Evolutionary conservation across 2,329 filamentous ascomycete species (phyloP).

Genomic region (Fusarium heterosporum): DNA sequence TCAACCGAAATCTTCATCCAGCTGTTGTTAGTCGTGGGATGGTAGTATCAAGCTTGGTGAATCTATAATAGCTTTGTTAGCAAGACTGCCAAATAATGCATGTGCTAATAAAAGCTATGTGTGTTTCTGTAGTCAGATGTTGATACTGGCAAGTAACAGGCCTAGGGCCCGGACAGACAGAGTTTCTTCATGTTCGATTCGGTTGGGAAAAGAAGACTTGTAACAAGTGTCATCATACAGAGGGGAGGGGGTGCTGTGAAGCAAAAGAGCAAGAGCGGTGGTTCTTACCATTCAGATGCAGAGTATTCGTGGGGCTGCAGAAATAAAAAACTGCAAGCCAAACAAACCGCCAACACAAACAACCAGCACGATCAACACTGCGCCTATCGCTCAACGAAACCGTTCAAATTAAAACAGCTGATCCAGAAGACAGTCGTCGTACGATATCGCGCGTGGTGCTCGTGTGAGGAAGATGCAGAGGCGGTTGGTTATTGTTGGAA

Average conservation of each 20-base stretch:
- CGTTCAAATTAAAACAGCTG: slow-evolving; percentile 36
- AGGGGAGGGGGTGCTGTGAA: slow-evolving; percentile 33
- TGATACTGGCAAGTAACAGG: slow-evolving; percentile 95
- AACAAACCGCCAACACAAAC: slow-evolving; percentile 17
- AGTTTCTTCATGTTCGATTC: slow-evolving; percentile 89
- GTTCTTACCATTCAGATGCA: slow-evolving; percentile 44
- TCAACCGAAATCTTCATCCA: background rate
- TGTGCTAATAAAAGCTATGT: slow-evolving; percentile 11
- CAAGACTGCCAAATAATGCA: slow-evolving; percentile 22
- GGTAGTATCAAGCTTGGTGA: slow-evolving; percentile 9
- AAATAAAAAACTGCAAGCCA: slow-evolving; percentile 17
- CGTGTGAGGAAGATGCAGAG: slow-evolving; percentile 10
- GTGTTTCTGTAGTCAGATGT: slow-evolving; percentile 71
- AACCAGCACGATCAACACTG: slow-evolving; percentile 4
- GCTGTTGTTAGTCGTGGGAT: slow-evolving; percentile 20
- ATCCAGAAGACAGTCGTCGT: slow-evolving; percentile 18
- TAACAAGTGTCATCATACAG: slow-evolving; percentile 78
- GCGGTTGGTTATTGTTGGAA: slow-evolving; percentile 29
- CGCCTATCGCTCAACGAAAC: slow-evolving; percentile 7
- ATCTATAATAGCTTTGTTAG: slow-evolving; percentile 41
- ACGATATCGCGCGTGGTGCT: slow-evolving; percentile 23
- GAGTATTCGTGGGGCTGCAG: background rate
- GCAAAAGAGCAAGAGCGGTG: slow-evolving; percentile 34
- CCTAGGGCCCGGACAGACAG: slow-evolving; percentile 74
- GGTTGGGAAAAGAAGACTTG: slow-evolving; percentile 88